A percentile compares a stretch with the other conserved stretches of the same genome.
These are phyloP conservation scores for Talaromyces nanjingensis DNA, from an alignment of 495 filamentous ascomycete species.

Conservation along the genomic window DNA sequence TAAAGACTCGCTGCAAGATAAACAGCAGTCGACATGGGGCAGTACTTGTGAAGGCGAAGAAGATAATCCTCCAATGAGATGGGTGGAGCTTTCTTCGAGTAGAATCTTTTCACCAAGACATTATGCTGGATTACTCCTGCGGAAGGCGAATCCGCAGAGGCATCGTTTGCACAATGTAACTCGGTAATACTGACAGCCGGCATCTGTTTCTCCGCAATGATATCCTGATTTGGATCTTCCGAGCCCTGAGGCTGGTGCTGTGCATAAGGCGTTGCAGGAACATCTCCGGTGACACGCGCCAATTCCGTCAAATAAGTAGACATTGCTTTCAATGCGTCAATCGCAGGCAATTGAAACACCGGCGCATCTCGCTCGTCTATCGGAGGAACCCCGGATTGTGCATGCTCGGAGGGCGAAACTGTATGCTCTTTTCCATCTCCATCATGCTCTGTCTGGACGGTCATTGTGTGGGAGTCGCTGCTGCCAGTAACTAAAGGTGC, in stretches of 20 bases:
- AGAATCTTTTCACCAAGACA: constrained; percentile 83
- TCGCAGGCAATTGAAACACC: constrained; percentile 65
- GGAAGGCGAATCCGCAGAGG: constrained; percentile 34
- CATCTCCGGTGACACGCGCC: constrained; percentile 61
- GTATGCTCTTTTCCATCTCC: constrained; percentile 13
- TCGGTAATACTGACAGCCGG: constrained; percentile 16
- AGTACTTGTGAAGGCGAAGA: constrained; percentile 77
- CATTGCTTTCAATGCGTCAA: constrained; percentile 74
- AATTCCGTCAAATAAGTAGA: constrained; percentile 65
- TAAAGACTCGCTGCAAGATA: constrained; percentile 92
- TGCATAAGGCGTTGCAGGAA: constrained; percentile 64
- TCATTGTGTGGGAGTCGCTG: constrained; percentile 19
- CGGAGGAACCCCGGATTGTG: background rate
- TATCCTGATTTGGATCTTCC: constrained; percentile 41
- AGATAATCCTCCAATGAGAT: constrained; percentile 83
- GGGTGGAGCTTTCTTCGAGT: constrained; percentile 74
- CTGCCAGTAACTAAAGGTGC: background rate
- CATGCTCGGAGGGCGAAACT: background rate
- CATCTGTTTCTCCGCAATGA: constrained; percentile 13
- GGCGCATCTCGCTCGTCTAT: constrained; percentile 25
- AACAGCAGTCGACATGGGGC: constrained; percentile 92
- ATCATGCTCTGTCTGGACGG: constrained; percentile 3
- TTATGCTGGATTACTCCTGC: constrained; percentile 62
- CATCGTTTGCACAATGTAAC: constrained; percentile 21
- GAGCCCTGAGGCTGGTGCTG: constrained; percentile 39